phyloP scores from a whole-genome alignment of 2,329 filamentous ascomycete species.

The Clarireedia sp. region DNA sequence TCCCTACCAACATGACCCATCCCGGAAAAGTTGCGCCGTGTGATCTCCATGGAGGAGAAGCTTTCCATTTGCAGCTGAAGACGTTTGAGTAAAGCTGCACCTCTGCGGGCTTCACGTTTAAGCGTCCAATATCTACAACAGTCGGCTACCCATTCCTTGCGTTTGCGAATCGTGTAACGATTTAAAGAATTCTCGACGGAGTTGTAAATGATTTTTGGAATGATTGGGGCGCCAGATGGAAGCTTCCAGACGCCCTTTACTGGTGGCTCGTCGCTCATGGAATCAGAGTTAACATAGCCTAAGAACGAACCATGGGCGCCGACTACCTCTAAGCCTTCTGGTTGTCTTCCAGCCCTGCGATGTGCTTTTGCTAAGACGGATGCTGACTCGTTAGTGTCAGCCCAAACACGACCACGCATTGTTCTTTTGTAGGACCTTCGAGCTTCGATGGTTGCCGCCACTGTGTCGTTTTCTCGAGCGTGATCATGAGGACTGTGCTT shows the following conservation, averaged over 20 bases:
- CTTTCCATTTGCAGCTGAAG: slow-evolving; percentile 92
- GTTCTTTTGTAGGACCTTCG: slow-evolving; percentile 83
- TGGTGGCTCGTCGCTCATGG: slow-evolving; percentile 38
- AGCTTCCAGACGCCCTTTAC: slow-evolving; percentile 77
- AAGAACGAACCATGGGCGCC: slow-evolving; percentile 75
- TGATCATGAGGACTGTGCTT: slow-evolving; percentile 89
- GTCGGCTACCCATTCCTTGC: slow-evolving; percentile 87
- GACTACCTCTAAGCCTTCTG: slow-evolving; percentile 72
- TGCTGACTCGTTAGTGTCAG: slow-evolving; percentile 78
- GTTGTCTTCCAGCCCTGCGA: slow-evolving; percentile 54
- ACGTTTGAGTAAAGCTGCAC: slow-evolving; percentile 84
- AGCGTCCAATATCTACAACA: slow-evolving; percentile 97
- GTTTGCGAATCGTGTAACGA: slow-evolving; percentile 75
- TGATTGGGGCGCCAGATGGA: slow-evolving; percentile 88
- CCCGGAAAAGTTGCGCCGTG: slow-evolving; percentile 85
- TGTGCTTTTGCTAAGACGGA: slow-evolving; percentile 71
- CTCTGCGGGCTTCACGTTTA: slow-evolving; percentile 85
- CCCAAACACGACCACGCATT: slow-evolving; percentile 87
- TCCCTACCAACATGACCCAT: slow-evolving; percentile 82
- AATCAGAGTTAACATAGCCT: slow-evolving; percentile 33
- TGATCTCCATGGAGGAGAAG: slow-evolving; percentile 96
- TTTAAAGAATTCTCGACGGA: slow-evolving; percentile 76
- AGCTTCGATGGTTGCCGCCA: slow-evolving; percentile 70
- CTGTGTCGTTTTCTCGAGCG: slow-evolving; percentile 75
- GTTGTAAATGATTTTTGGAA: slow-evolving; percentile 81